Conservation (phyloP, 805 yeast genomes). For the Starmera pachycereana region DNA sequence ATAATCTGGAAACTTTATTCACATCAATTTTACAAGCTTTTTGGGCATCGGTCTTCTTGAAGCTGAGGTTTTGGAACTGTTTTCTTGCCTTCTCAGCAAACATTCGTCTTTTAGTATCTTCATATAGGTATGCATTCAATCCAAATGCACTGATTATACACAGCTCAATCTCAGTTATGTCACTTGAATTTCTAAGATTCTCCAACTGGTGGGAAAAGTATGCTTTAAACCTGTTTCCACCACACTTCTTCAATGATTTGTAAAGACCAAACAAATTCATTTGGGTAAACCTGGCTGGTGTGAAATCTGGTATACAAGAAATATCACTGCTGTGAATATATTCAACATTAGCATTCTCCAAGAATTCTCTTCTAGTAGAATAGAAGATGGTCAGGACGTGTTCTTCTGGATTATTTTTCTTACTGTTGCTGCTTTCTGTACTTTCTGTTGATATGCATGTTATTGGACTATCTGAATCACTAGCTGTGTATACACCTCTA, state of each 20-base stretch:
- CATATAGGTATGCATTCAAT: slow-evolving; percentile 14
- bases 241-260: too few species aligned
- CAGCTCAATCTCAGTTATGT: slow-evolving; percentile 6
- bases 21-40: slow-evolving; percentile 97
- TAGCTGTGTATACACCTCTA: too few species aligned
- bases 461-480: too few species aligned
- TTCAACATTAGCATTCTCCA: slow-evolving; percentile 9
- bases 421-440: background rate
- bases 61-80: slow-evolving; percentile 57
- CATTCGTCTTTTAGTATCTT: slow-evolving; percentile 68
- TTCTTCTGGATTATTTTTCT: too few species aligned
- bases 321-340: slow-evolving; percentile 10
- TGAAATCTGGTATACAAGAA: slow-evolving; percentile 10
- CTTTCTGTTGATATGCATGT: background rate
- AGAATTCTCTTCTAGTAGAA: slow-evolving; percentile 2
- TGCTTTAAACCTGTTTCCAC: background rate
- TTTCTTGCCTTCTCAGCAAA: slow-evolving; percentile 85
- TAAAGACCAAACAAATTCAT: too few species aligned
- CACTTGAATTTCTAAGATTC: background rate
- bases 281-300: slow-evolving; percentile 3
- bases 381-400: background rate
- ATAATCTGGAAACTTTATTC: slow-evolving; percentile 86
- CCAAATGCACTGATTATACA: slow-evolving; percentile 9
- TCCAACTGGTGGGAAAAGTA: background rate
- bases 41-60: slow-evolving; percentile 95